Conservation (phyloP, 257 asterid species). For the Nicotiana sylvestris region DNA sequence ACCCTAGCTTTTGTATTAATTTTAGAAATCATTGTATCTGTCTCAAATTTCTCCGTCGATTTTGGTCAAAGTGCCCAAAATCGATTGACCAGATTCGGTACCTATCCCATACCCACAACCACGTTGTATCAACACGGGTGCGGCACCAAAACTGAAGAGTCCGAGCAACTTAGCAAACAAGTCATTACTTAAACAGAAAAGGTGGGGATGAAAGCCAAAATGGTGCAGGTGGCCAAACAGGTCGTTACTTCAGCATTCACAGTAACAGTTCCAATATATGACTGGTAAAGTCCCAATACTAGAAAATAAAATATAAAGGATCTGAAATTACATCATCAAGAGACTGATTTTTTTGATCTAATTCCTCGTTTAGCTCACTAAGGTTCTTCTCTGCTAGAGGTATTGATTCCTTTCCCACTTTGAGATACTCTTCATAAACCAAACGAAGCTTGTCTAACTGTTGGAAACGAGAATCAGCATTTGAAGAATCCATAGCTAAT, state of each 20-base stretch:
- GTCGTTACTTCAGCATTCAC: background rate
- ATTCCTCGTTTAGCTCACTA: constrained; percentile 62
- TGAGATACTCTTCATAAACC: constrained; percentile 73
- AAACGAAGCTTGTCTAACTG: constrained; percentile 81
- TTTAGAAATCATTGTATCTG: too few relatives aligned
- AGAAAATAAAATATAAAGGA: background rate
- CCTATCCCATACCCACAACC: too few relatives aligned
- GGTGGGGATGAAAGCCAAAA: background rate
- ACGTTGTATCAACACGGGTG: too few relatives aligned
- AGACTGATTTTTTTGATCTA: constrained; percentile 72
- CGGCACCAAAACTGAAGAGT: too few relatives aligned
- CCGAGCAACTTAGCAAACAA: too few relatives aligned
- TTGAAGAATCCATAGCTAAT: constrained; percentile 52
- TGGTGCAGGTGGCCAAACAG: background rate
- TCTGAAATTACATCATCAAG: constrained; percentile 74
- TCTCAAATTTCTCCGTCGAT: too few relatives aligned
- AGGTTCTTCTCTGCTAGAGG: constrained; percentile 73
- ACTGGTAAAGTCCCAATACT: background rate
- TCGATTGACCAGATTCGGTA: too few relatives aligned
- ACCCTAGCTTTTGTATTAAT: too few relatives aligned
- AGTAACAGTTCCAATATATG: background rate
- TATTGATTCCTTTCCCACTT: constrained; percentile 61
- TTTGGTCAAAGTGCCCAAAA: too few relatives aligned
- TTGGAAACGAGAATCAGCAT: constrained; percentile 71
- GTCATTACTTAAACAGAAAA: background rate